A percentile compares a stretch with the other conserved stretches of the same genome.
Evolutionary conservation across 1,284 basidiomycete species (phyloP).

Genomic region (Anthracocystis setariae): DNA sequence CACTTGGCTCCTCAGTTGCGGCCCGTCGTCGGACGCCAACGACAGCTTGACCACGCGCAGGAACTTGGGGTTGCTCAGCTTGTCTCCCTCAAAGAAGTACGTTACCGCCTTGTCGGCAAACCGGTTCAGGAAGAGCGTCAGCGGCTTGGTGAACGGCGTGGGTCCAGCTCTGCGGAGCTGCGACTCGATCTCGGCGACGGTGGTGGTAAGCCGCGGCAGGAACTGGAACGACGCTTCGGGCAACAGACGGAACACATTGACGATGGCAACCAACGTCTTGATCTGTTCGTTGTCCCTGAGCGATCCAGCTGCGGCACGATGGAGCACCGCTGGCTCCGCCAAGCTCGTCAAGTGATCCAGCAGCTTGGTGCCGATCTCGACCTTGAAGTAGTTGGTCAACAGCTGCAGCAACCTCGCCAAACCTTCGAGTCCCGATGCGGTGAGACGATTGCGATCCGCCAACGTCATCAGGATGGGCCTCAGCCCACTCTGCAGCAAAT

Average conservation of each 20-base stretch:
- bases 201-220: constrained; percentile 83
- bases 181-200: constrained; percentile 92
- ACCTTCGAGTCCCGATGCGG: constrained; percentile 90
- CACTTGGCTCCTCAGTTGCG: constrained; percentile 56
- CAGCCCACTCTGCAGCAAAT: constrained; percentile 91
- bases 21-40: constrained; percentile 57
- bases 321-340: constrained; percentile 58
- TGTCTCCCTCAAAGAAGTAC: constrained; percentile 77
- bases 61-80: constrained; percentile 73
- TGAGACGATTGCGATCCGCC: constrained; percentile 92
- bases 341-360: constrained; percentile 77
- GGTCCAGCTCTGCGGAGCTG: constrained; percentile 87
- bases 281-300: constrained; percentile 85
- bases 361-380: constrained; percentile 97
- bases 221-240: constrained; percentile 88
- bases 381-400: constrained; percentile 99
- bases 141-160: constrained; percentile 92
- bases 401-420: constrained; percentile 93
- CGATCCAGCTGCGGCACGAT: constrained; percentile 57
- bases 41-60: constrained; percentile 59
- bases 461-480: constrained; percentile 98
- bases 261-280: constrained; percentile 88
- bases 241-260: constrained; percentile 96
- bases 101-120: constrained; percentile 86
- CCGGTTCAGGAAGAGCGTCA: constrained; percentile 89